phyloP scores from a whole-genome alignment of 192 early-diverging fungal genomes.

The Backusella psychrophila region DNA sequence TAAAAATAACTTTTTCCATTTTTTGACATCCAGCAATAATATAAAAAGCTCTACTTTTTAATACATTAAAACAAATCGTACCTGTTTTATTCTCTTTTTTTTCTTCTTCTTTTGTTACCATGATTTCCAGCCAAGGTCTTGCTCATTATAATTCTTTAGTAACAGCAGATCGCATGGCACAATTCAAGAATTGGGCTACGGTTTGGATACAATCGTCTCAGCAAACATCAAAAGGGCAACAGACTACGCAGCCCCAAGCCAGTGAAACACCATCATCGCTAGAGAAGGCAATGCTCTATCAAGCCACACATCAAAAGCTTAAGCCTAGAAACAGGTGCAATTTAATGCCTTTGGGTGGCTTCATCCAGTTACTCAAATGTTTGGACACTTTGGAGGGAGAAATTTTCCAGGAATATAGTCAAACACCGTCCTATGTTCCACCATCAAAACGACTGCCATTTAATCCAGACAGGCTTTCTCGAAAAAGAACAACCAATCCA shows the following conservation, averaged over 20 bases:
- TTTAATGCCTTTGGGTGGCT: not conserved
- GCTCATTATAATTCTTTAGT: not conserved
- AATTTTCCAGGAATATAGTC: not conserved
- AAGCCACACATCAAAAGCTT: slow-evolving; percentile 12
- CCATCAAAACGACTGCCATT: slow-evolving; percentile 2
- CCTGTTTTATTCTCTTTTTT: not conserved
- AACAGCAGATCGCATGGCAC: not conserved
- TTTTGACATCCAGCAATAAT: not conserved
- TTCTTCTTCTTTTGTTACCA: not conserved
- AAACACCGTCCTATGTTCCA: not conserved
- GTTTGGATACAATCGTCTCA: not conserved
- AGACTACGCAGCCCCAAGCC: not conserved
- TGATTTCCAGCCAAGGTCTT: not conserved
- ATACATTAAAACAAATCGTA: not conserved
- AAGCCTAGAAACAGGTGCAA: not conserved
- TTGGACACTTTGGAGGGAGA: not conserved
- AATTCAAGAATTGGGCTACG: slow-evolving; percentile 14
- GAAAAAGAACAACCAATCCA: not conserved
- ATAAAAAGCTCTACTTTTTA: not conserved
- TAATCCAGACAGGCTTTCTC: not conserved
- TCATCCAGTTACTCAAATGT: slow-evolving; percentile 6
- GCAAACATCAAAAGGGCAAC: not conserved
- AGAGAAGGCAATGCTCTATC: not conserved
- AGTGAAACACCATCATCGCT: not conserved
- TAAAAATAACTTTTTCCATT: slow-evolving; percentile 5